Evolutionary conservation across 345 rosid genomes (phyloP), one percentile per base, ranked within the genome.

Genomic region (Sonneratia caseolaris): DNA sequence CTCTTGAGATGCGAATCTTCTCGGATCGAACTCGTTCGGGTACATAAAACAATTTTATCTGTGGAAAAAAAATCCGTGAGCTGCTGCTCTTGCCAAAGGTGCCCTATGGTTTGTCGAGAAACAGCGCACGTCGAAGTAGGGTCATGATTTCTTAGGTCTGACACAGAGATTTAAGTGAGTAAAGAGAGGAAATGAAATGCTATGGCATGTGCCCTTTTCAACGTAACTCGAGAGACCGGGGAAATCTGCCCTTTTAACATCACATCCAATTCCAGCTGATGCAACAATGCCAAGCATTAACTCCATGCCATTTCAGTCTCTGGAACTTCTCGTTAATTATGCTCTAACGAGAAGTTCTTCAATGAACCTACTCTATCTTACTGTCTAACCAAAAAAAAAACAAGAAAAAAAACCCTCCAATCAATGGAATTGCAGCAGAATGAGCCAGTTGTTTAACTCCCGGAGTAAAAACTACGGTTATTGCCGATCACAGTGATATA

Each of bases 281-380:
- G 21, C 3, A 5, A 9, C 32, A 45, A 45, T 45, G 49, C 49
- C 9, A 24, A 57, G 32, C 37, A 27, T 35, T 64, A 64, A 37
- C 10, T 65, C 27, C 37, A 65, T 38, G 69, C 69, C 32, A 66
- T 66, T 66, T 66, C 69, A 66, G 37, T 66, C 69, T 19, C 12
- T 13, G 56, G 10, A 42, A 9, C 7, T 1, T 42, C 45, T 42
- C 45, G 7, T 42, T 5, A 42, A 42, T 42, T 42, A 9, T 42
- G 45, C 45, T 9, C 45, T 42, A 42, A 42, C 10, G 45, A 42
- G 45, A 9, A 9, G 45, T 42, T 42, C 45, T 42, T 9, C 10
- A 42, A 42, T 42, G 45, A 42, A 42, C 32, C 32, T 27, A 27
- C 32, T 27, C 32, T 27, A 27, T 27, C 32, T 27, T 27, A 27